Evolutionary conservation across 2,329 filamentous ascomycete species (phyloP).

Genomic region (Colletotrichum siamense): DNA sequence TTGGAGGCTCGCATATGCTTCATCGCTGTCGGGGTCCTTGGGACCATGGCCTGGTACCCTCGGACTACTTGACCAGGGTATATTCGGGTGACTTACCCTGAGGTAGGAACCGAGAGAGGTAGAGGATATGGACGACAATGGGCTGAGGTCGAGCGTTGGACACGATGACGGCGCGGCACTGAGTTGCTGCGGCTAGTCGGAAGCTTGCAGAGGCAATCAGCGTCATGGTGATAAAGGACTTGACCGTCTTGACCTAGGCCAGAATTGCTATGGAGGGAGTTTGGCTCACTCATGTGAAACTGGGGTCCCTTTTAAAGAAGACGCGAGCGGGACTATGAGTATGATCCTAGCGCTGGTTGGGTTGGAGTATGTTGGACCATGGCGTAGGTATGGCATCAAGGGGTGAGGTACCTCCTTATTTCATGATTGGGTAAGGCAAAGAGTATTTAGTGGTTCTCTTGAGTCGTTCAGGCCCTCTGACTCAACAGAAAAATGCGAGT

Average conservation of each 20-base stretch:
- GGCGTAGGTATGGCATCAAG: too few relatives aligned
- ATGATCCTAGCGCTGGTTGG: too few relatives aligned
- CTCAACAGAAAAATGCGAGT: too few relatives aligned
- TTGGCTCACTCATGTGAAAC: too few relatives aligned
- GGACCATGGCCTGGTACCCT: not conserved
- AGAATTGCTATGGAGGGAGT: too few relatives aligned
- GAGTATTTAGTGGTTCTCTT: too few relatives aligned
- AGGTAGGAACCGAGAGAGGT: not conserved
- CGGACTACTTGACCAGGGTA: not conserved
- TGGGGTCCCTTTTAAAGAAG: not conserved
- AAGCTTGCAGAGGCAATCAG: not conserved
- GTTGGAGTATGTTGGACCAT: too few relatives aligned
- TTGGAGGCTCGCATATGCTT: not conserved
- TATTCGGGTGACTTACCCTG: rapidly evolving
- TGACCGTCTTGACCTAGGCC: too few relatives aligned
- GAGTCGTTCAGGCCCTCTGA: too few relatives aligned
- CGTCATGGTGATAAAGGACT: too few relatives aligned
- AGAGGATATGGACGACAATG: not conserved
- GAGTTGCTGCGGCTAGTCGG: not conserved
- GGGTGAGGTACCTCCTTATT: too few relatives aligned
- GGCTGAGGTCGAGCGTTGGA: rapidly evolving
- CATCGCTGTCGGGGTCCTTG: not conserved
- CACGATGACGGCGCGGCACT: rapidly evolving
- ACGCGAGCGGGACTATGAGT: rapidly evolving
- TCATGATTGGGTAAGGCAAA: too few relatives aligned